Evolutionary conservation across 352 stramenopile genomes (phyloP), one percentile per base, ranked within the genome.

Genomic region (Albugo candida): DNA sequence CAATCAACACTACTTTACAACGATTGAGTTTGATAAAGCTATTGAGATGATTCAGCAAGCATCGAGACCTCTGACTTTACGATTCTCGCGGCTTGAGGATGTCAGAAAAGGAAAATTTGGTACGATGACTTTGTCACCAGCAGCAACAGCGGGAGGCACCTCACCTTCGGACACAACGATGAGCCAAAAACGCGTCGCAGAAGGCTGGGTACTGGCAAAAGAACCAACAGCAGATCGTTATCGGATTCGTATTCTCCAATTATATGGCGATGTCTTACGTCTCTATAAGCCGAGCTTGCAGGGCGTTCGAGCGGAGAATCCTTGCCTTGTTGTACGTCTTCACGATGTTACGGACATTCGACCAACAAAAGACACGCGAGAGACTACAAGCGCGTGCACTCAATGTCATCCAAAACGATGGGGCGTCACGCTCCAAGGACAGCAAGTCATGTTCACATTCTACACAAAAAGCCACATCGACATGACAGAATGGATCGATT

Each of bases 231-330:
- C 70, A 2, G 66, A 83, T 20, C 59, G 70, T 0, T 86, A 83
- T 20, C 74, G 79, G 1, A 78, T 89, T 45, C 76, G 79, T 17
- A 83, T 89, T 69, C 49, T 92, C 24, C 79, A 92, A 49, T 55
- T 92, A 2, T 59, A 85, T 14, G 79, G 75, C 13, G 70, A 75
- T 36, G 82, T 80, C 34, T 47, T 92, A 14, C 78, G 81, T 39
- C 51, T 92, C 34, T 92, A 81, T 58, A 92, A 89, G 27, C 77
- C 79, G 4, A 88, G 76, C 34, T 73, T 89, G 63, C 75, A 89
- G 41, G 70, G 68, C 11, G 76, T 75, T 24, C 63, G 70, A 13
- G 65, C 73, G 5, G 68, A 84, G 13, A 67, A 81, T 42, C 75
- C 76, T 27, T 80, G 69, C 45, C 54, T 82, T 48, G 69, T 66